Evolutionary conservation across 1,284 basidiomycete species (phyloP), one percentile per base, ranked within the genome.

Genomic region (Inonotus obliquus): DNA sequence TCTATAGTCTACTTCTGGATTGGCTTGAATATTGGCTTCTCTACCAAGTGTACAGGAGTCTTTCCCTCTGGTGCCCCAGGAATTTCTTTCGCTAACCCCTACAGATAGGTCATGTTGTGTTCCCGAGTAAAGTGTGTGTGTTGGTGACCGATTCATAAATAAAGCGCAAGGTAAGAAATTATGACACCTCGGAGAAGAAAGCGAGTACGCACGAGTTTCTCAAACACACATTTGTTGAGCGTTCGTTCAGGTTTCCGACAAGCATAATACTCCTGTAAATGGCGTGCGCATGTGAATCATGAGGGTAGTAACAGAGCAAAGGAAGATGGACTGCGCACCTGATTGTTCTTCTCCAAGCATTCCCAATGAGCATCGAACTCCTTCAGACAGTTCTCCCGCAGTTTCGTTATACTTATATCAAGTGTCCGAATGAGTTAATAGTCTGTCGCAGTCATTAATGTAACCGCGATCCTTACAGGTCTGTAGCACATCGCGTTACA

Each of bases 141-240:
- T 32, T 32, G 32, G 32, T 32, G 4, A 32, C 9, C 4, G 32
- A 32, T 32, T 32, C 4, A 32, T 55, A 13, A 23, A 3, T 35
- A 39, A 25, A 35, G 9, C 55, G 53, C 41, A 6, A 57, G 41
- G 11, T 59, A 0, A 51, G 48, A 44, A 21, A 17, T 7, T 17
- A 44, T 44, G 11, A n/a, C 32, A 27, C 38, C 41, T 44, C 23
- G 53, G 11, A 44, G 13, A 13, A 53, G 37, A 54, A 38, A 54
- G 60, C 41, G 72, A 17, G 41, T 48, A 79, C 88, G 68, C 66
- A 94, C 93, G 67, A 99, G 83, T 76, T 98, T 98, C 76, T 96
- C 90, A 71, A 98, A 96, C 79, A 98, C 93, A 78, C 97, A 99
- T 67, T 88, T 80, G 81, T 99, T 99, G 60, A 99, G 82, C 61